Evolutionary conservation across 495 filamentous ascomycete genomes (phyloP).

Genomic region (Apiosordaria backusii): DNA sequence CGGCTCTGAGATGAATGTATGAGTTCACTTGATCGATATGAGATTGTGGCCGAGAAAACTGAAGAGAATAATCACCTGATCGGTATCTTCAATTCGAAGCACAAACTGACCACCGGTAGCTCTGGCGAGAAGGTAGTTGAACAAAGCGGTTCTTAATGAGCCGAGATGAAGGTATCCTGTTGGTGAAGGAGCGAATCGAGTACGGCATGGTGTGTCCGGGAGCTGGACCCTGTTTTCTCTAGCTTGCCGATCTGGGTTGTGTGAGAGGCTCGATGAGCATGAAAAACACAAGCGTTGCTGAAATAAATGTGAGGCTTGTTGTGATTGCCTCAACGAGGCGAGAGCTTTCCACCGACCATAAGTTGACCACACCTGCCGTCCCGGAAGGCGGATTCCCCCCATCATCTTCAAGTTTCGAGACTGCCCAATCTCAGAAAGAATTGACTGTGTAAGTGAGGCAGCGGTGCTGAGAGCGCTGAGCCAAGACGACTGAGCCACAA

Average conservation of each 20-base stretch:
- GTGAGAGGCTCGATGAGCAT: neutral
- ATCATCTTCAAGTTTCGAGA: neutral
- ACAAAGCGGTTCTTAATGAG: slow-evolving; percentile 84
- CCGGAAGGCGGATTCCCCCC: neutral
- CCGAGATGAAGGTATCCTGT: slow-evolving; percentile 93
- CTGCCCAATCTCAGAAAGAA: neutral
- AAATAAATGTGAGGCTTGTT: neutral
- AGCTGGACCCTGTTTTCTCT: slow-evolving; percentile 26
- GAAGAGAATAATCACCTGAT: slow-evolving; percentile 58
- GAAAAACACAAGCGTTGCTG: neutral
- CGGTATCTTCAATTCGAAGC: slow-evolving; percentile 90
- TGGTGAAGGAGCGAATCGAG: slow-evolving; percentile 92
- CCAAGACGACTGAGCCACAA: neutral
- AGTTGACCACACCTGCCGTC: neutral
- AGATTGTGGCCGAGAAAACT: neutral
- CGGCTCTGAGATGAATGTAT: slow-evolving; percentile 26
- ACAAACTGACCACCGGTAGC: slow-evolving; percentile 90
- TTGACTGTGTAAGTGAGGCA: neutral
- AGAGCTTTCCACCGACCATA: neutral
- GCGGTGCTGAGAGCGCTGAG: neutral
- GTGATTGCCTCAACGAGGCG: neutral
- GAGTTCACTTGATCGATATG: neutral
- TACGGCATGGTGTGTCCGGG: slow-evolving; percentile 69
- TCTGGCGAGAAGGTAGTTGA: slow-evolving; percentile 85
- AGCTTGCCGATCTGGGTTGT: neutral